Evolutionary conservation across 495 filamentous ascomycete genomes (phyloP).

Genomic region (Lophiotrema nucula): DNA sequence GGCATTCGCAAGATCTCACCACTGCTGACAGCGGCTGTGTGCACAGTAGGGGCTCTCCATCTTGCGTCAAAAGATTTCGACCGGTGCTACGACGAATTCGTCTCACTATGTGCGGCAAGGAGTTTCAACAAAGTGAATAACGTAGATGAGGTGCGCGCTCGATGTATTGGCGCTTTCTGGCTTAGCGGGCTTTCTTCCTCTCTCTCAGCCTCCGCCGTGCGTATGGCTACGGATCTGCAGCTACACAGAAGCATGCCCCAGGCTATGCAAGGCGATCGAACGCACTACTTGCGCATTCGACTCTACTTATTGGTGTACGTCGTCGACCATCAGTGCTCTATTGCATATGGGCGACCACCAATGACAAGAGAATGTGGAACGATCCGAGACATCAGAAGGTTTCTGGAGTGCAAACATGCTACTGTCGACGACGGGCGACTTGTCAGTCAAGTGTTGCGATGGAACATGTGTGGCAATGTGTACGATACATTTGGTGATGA

Average conservation of each 20-base stretch:
- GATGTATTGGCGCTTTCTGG: slow-evolving; percentile 46
- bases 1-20: slow-evolving; percentile 35
- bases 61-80: slow-evolving; percentile 29
- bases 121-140: slow-evolving; percentile 31
- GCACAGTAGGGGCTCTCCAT: slow-evolving; percentile 42
- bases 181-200: slow-evolving; percentile 41
- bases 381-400: slow-evolving; percentile 29
- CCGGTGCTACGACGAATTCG: slow-evolving; percentile 31
- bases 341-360: slow-evolving; percentile 41
- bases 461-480: background rate
- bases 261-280: background rate
- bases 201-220: slow-evolving; percentile 35
- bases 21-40: slow-evolving; percentile 40
- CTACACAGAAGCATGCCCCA: slow-evolving; percentile 29
- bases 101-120: slow-evolving; percentile 14
- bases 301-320: slow-evolving; percentile 44
- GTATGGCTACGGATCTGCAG: slow-evolving; percentile 38
- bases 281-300: slow-evolving; percentile 8
- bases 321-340: slow-evolving; percentile 44
- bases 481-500: slow-evolving; percentile 10
- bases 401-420: slow-evolving; percentile 38
- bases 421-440: slow-evolving; percentile 38
- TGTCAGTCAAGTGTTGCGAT: slow-evolving; percentile 2
- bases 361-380: slow-evolving; percentile 41
- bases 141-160: slow-evolving; percentile 39